Evolutionary conservation across 208 protist genomes (phyloP).

Genomic region (Leishmania arabica): DNA sequence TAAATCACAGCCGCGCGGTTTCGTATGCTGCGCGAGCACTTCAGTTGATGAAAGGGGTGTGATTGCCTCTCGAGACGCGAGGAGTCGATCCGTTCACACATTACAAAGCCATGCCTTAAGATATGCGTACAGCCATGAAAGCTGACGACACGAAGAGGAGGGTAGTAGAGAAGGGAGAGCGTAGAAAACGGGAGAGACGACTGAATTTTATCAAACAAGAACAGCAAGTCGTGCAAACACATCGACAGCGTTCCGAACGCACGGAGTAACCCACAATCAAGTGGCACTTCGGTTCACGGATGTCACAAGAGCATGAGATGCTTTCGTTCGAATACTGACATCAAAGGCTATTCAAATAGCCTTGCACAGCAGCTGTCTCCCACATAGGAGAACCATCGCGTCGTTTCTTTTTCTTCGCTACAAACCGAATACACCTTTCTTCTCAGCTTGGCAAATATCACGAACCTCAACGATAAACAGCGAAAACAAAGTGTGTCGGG

Average conservation of each 20-base stretch:
- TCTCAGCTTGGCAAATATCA: not conserved
- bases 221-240: not conserved
- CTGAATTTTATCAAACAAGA: not conserved
- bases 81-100: not conserved
- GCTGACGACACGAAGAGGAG: not conserved
- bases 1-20: conserved; percentile 32
- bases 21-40: conserved; percentile 27
- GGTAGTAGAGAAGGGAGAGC: conserved; percentile 6
- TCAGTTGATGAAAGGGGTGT: conserved; percentile 10
- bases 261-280: not conserved
- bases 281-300: not conserved
- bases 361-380: not conserved
- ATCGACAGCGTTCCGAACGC: not conserved
- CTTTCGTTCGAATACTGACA: not conserved
- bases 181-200: not conserved
- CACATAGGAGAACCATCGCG: not conserved
- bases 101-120: not conserved
- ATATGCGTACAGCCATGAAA: not conserved
- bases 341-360: not conserved
- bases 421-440: not conserved
- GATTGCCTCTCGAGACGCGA: not conserved
- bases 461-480: not conserved
- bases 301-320: not conserved
- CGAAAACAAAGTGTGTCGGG: conserved; percentile 1
- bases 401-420: not conserved